Conservation (phyloP, 2,329 filamentous ascomycete species). For the Talaromyces sp. region DNA sequence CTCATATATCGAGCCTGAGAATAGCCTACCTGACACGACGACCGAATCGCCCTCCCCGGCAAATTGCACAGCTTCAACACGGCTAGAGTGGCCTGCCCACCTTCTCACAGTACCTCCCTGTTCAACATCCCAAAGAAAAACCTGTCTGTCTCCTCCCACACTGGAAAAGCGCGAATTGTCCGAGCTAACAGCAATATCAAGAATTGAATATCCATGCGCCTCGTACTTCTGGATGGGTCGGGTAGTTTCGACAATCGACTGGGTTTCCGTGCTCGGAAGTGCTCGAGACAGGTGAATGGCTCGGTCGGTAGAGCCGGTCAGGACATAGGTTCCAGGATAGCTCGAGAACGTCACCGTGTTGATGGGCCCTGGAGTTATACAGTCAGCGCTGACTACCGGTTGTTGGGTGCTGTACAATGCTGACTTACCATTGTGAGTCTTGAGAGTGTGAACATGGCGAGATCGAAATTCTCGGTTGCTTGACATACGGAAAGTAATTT, state of each 20-base stretch:
- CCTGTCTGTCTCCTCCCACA: constrained; percentile 82
- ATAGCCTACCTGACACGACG: constrained; percentile 58
- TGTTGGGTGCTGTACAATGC: background rate
- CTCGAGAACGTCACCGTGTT: constrained; percentile 71
- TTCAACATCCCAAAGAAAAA: constrained; percentile 93
- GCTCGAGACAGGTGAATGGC: constrained; percentile 79
- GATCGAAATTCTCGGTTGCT: constrained; percentile 36
- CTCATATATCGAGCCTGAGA: background rate
- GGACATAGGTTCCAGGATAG: constrained; percentile 69
- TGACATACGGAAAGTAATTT: constrained; percentile 24
- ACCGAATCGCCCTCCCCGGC: constrained; percentile 71
- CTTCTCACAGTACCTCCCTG: constrained; percentile 72
- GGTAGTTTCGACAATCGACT: constrained; percentile 32
- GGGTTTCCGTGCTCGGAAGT: constrained; percentile 37
- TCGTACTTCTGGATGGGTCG: constrained; percentile 79
- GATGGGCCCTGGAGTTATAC: constrained; percentile 55
- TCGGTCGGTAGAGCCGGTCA: constrained; percentile 83
- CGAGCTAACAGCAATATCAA: constrained; percentile 67
- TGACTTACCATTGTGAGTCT: constrained; percentile 42
- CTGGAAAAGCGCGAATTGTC: constrained; percentile 84
- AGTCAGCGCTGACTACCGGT: background rate
- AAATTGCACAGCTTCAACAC: constrained; percentile 76
- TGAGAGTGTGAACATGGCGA: constrained; percentile 40
- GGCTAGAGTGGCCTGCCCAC: constrained; percentile 66
- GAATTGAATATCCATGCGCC: constrained; percentile 87